These are phyloP conservation scores for Cercophora newfieldiana DNA, from an alignment of 495 filamentous ascomycete genomes.

Conservation along the genomic window DNA sequence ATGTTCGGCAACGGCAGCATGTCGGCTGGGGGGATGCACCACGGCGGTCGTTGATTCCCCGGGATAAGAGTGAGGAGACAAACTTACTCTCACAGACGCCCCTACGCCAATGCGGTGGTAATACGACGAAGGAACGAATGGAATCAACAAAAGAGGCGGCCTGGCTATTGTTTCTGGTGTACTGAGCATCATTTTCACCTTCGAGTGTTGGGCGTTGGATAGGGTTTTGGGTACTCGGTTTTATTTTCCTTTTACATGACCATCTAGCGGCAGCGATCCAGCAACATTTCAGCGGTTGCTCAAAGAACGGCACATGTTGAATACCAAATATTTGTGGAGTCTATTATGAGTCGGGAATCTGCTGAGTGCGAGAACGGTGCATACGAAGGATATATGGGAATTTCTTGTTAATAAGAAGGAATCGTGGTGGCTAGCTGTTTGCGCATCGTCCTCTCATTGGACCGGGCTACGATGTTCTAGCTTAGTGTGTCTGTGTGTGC, in stretches of 20 bases:
- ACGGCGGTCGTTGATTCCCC: slow-evolving; percentile 22
- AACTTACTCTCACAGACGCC: not conserved
- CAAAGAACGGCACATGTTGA: not conserved
- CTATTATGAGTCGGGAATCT: not conserved
- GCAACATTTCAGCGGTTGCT: not conserved
- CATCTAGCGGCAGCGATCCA: not conserved
- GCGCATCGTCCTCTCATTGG: not conserved
- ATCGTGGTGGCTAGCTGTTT: not conserved
- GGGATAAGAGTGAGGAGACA: not conserved
- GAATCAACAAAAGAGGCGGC: not conserved
- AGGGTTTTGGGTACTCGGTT: not conserved
- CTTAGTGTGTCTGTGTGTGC: slow-evolving; percentile 1
- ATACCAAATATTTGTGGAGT: not conserved
- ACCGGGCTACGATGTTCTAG: not conserved
- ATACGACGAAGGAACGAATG: not conserved
- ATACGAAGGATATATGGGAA: slow-evolving; percentile 5
- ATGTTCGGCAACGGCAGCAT: slow-evolving; percentile 39
- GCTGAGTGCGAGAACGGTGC: not conserved
- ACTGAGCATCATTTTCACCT: not conserved
- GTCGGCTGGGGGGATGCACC: slow-evolving; percentile 29
- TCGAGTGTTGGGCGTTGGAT: not conserved
- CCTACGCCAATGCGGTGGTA: not conserved
- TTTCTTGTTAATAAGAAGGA: not conserved
- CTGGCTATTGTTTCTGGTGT: not conserved
- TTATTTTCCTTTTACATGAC: not conserved